These are phyloP conservation scores for Pseudonitzschia multiseries DNA, from an alignment of 108 stramenopile species.

Conservation along the genomic window DNA sequence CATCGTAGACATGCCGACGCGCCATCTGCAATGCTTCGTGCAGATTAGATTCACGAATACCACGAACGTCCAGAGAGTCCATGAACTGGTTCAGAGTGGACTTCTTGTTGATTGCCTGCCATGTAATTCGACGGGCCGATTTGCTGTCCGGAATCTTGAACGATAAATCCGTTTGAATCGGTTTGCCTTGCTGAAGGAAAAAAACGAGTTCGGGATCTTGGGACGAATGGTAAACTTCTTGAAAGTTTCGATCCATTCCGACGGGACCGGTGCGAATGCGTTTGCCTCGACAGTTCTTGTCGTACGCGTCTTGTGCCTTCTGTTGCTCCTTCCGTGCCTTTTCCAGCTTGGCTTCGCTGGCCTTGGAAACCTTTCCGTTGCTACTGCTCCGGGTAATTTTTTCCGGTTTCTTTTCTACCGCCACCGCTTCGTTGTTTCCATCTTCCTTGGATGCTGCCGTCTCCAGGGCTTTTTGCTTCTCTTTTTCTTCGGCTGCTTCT, in stretches of 20 bases:
- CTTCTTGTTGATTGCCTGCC: conserved; percentile 75
- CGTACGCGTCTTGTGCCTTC: conserved; percentile 71
- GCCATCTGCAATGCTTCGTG: conserved; percentile 43
- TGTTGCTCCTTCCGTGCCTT: conserved; percentile 54
- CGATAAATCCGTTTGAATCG: conserved; percentile 36
- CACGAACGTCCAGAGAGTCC: conserved; percentile 68
- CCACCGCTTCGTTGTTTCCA: conserved; percentile 25
- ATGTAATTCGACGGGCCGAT: conserved; percentile 51
- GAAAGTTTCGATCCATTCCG: conserved; percentile 71
- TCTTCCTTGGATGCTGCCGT: conserved; percentile 22
- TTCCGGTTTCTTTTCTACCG: conserved; percentile 28
- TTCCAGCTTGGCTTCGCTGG: conserved; percentile 37
- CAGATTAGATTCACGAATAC: conserved; percentile 67
- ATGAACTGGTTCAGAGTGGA: conserved; percentile 65
- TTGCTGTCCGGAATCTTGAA: conserved; percentile 36
- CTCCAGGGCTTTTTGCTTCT: conserved; percentile 16
- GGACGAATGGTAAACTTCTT: conserved; percentile 68
- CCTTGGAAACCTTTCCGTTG: conserved; percentile 28
- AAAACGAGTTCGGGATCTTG: conserved; percentile 67
- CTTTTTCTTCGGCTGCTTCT: conserved; percentile 7
- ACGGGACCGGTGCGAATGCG: conserved; percentile 71
- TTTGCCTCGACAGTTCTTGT: conserved; percentile 59
- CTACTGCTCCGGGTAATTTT: conserved; percentile 43
- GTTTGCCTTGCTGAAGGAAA: conserved; percentile 57
- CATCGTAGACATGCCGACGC: conserved; percentile 61